phyloP scores from a whole-genome alignment of 2,329 filamentous ascomycete species.

The Pseudogymnoascus sp. region DNA sequence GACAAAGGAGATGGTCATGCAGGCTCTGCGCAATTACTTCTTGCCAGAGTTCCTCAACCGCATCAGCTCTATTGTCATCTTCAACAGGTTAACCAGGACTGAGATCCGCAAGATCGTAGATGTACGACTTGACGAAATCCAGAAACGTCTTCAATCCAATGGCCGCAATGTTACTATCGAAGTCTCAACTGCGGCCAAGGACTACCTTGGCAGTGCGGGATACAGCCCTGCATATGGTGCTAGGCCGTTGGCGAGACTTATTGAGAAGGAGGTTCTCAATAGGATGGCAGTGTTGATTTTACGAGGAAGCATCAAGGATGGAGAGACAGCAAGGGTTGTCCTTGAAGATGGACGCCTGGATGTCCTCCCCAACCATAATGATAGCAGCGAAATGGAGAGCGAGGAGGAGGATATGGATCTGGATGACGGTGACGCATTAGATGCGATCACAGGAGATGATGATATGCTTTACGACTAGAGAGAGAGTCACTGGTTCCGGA shows the following conservation, averaged over 20 bases:
- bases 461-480: conserved; percentile 39
- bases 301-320: conserved; percentile 74
- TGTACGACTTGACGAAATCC: conserved; percentile 76
- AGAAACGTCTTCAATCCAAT: conserved; percentile 81
- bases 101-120: conserved; percentile 97
- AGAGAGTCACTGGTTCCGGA: conserved; percentile 8
- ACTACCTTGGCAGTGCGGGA: conserved; percentile 83
- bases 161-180: conserved; percentile 76
- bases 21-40: conserved; percentile 88
- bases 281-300: conserved; percentile 85
- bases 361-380: conserved; percentile 78
- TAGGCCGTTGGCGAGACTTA: conserved; percentile 76
- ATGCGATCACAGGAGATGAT: conserved; percentile 50
- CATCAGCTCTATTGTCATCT: conserved; percentile 93
- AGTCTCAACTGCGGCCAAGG: conserved; percentile 78
- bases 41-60: conserved; percentile 97
- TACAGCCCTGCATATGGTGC: conserved; percentile 96
- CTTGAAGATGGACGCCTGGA: conserved; percentile 71
- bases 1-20: conserved; percentile 85
- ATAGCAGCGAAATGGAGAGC: conserved; percentile 62
- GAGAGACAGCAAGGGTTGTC: conserved; percentile 72
- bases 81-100: conserved; percentile 83
- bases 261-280: conserved; percentile 97
- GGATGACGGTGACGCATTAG: conserved; percentile 42
- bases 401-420: conserved; percentile 58